Conservation (phyloP, 768 basidiomycete species). For the Psilocybe tampanensis region DNA sequence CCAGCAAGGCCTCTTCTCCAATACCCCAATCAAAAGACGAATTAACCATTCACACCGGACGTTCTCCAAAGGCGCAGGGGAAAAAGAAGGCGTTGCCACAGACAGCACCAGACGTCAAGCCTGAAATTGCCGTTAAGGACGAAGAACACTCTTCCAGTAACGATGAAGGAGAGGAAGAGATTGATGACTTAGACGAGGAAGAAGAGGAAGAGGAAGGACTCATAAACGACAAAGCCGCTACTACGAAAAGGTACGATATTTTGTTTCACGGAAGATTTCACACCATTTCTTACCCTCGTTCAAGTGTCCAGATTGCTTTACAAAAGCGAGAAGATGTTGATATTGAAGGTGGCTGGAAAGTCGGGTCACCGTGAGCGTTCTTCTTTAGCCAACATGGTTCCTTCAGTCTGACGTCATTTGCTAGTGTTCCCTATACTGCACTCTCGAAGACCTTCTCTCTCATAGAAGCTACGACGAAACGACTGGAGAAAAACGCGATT, state of each 20-base stretch:
- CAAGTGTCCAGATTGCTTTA: constrained; percentile 71
- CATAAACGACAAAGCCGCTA: constrained; percentile 36
- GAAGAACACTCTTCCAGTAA: constrained; percentile 23
- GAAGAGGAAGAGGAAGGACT: constrained; percentile 37
- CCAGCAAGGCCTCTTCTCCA: neutral
- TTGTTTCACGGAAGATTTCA: neutral
- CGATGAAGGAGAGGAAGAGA: constrained; percentile 30
- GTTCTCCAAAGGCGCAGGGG: constrained; percentile 13
- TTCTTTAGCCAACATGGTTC: neutral
- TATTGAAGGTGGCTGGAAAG: constrained; percentile 80
- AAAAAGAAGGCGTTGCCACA: constrained; percentile 13
- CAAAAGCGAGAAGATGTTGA: constrained; percentile 70
- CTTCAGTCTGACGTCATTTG: constrained; percentile 1
- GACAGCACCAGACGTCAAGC: constrained; percentile 16
- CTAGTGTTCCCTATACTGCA: constrained; percentile 92
- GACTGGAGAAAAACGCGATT: constrained; percentile 87
- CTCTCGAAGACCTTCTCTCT: constrained; percentile 84
- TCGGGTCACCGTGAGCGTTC: constrained; percentile 73
- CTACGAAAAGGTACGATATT: constrained; percentile 60
- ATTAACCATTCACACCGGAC: constrained; percentile 1
- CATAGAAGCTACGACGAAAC: constrained; percentile 95
- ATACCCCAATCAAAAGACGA: neutral
- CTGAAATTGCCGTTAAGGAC: constrained; percentile 20
- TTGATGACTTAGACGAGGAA: constrained; percentile 28
- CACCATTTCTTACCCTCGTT: neutral